Conservation (phyloP, 352 stramenopile genomes). For the Peronospora belbahrii region DNA sequence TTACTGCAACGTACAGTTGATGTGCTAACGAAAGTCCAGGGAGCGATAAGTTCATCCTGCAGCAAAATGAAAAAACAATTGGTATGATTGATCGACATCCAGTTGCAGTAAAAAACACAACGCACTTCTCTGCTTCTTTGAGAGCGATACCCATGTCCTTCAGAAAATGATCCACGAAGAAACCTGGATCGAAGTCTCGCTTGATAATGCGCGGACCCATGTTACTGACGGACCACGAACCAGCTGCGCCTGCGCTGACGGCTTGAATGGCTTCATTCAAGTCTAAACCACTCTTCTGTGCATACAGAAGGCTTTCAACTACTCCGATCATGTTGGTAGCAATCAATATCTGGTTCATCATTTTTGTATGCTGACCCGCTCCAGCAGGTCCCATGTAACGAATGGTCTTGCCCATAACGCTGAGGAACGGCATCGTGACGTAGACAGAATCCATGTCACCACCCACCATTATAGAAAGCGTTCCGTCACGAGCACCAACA, state of each 20-base stretch:
- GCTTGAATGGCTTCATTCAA: constrained; percentile 83
- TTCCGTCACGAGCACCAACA: constrained; percentile 79
- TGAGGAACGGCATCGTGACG: constrained; percentile 77
- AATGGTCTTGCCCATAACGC: constrained; percentile 86
- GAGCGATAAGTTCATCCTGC: constrained; percentile 81
- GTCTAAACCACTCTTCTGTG: constrained; percentile 80
- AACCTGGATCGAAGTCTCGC: constrained; percentile 83
- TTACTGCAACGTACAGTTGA: constrained; percentile 80
- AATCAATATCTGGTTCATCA: constrained; percentile 90
- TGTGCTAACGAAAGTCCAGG: constrained; percentile 79
- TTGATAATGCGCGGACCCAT: constrained; percentile 85
- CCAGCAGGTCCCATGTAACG: constrained; percentile 81
- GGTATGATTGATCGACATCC: not conserved
- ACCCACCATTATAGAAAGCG: constrained; percentile 88
- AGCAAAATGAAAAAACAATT: constrained; percentile 1
- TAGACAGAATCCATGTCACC: constrained; percentile 80
- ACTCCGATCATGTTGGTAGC: constrained; percentile 87
- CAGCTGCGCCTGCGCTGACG: constrained; percentile 78
- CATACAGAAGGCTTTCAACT: constrained; percentile 84
- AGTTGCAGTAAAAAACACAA: not conserved
- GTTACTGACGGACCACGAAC: constrained; percentile 87
- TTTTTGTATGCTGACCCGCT: constrained; percentile 86
- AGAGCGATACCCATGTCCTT: constrained; percentile 89
- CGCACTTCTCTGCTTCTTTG: constrained; percentile 70
- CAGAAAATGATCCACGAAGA: constrained; percentile 89